A percentile compares a stretch with the other conserved stretches of the same genome.
These are phyloP conservation scores for Ogataea saltuana DNA, from an alignment of 805 yeast genomes.

Conservation along the genomic window DNA sequence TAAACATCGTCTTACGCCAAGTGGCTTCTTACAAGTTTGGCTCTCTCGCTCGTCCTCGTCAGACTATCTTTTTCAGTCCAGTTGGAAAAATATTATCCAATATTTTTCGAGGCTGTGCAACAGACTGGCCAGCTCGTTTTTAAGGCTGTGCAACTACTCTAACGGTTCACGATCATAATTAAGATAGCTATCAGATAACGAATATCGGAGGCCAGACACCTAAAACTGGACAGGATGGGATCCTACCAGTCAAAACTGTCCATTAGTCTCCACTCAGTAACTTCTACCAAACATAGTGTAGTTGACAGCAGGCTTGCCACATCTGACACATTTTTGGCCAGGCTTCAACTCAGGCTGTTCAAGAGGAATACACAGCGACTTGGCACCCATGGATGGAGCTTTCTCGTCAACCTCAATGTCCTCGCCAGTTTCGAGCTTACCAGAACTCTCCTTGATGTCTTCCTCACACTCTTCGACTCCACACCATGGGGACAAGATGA, in stretches of 20 bases:
- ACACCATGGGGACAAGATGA: conserved; percentile 96
- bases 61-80: too few species aligned
- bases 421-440: conserved; percentile 76
- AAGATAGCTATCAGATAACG: too few species aligned
- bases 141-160: too few species aligned
- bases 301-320: conserved; percentile 72
- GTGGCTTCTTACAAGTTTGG: too few species aligned
- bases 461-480: conserved; percentile 94
- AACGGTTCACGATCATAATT: too few species aligned
- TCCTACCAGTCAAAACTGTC: conserved; percentile 3
- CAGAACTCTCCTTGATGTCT: conserved; percentile 87
- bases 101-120: too few species aligned
- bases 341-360: conserved; percentile 81
- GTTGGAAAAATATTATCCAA: too few species aligned
- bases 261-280: conserved; percentile 48
- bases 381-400: conserved; percentile 99
- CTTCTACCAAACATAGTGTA: conserved; percentile 98
- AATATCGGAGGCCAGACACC: too few species aligned
- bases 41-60: too few species aligned
- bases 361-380: conserved; percentile 94
- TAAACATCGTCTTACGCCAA: too few species aligned
- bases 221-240: not conserved
- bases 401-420: conserved; percentile 91
- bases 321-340: conserved; percentile 85
- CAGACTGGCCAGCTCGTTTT: too few species aligned